Evolutionary conservation across 2,329 filamentous ascomycete species (phyloP).

Genomic region (Colletotrichum nymphaeae): DNA sequence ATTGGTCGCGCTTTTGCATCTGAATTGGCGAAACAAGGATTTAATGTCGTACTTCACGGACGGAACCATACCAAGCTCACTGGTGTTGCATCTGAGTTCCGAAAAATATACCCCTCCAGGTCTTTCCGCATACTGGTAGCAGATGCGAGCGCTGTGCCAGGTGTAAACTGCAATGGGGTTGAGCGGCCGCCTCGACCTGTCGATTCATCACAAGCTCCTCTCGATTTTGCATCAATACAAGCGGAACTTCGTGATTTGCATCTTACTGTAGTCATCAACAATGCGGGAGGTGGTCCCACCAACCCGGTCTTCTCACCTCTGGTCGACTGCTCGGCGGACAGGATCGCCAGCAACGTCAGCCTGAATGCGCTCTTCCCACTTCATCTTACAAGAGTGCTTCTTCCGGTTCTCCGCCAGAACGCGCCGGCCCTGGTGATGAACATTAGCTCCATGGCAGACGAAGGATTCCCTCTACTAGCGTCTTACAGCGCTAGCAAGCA

Average conservation of each 20-base stretch:
- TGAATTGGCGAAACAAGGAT: neutral
- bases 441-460: constrained; percentile 57
- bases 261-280: constrained; percentile 67
- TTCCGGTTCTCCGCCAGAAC: constrained; percentile 55
- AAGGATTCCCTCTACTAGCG: constrained; percentile 58
- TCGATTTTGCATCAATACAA: neutral
- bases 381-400: constrained; percentile 3
- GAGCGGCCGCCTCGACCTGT: neutral
- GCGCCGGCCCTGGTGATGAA: constrained; percentile 61
- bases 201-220: neutral
- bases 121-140: neutral
- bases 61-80: neutral
- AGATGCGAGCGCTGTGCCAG: neutral
- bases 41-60: neutral
- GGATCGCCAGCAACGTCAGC: constrained; percentile 43
- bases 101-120: neutral
- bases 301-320: constrained; percentile 49
- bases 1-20: neutral
- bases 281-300: constrained; percentile 57
- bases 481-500: constrained; percentile 59
- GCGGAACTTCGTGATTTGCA: constrained; percentile 44
- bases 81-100: neutral
- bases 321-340: constrained; percentile 45
- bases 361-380: neutral
- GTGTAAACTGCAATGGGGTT: neutral